Conservation (phyloP, 495 filamentous ascomycete species). For the Penicillium cosmopolitanum region DNA sequence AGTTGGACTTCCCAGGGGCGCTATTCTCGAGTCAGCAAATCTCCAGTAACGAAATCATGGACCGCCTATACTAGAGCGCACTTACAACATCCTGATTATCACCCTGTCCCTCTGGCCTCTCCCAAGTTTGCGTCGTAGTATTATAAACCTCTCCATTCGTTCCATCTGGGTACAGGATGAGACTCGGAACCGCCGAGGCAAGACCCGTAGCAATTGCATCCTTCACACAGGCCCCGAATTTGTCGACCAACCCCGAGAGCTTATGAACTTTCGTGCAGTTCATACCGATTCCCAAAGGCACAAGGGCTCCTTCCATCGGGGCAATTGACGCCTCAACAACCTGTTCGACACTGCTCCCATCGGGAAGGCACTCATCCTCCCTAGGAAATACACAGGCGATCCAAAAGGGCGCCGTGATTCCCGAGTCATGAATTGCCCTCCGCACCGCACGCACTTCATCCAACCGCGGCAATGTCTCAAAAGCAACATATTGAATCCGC, state of each 20-base stretch:
- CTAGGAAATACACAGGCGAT: conserved; percentile 64
- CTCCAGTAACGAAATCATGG: not conserved
- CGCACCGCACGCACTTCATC: conserved; percentile 65
- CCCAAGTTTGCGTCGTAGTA: conserved; percentile 62
- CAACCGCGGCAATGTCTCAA: conserved; percentile 63
- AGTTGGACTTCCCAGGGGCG: conserved; percentile 55
- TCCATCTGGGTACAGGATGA: conserved; percentile 71
- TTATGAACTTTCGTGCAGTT: conserved; percentile 67
- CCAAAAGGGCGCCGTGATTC: conserved; percentile 51
- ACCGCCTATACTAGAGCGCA: not conserved
- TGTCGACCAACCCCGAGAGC: conserved; percentile 47
- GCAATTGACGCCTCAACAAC: conserved; percentile 36
- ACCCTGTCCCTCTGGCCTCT: conserved; percentile 28
- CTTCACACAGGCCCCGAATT: conserved; percentile 47
- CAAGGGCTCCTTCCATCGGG: conserved; percentile 20
- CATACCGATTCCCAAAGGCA: conserved; percentile 65
- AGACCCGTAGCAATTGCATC: conserved; percentile 25
- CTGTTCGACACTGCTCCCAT: conserved; percentile 33
- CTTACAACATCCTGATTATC: conserved; percentile 27
- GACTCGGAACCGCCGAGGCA: conserved; percentile 42
- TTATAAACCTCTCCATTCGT: conserved; percentile 70
- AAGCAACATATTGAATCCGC: conserved; percentile 59
- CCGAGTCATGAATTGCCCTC: conserved; percentile 39
- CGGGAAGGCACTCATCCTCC: conserved; percentile 51
- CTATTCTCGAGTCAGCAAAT: conserved; percentile 24